A percentile compares a stretch with the other conserved stretches of the same genome.
phyloP scores from a whole-genome alignment of 2,329 filamentous ascomycete species.

The Colletotrichum lupini region DNA sequence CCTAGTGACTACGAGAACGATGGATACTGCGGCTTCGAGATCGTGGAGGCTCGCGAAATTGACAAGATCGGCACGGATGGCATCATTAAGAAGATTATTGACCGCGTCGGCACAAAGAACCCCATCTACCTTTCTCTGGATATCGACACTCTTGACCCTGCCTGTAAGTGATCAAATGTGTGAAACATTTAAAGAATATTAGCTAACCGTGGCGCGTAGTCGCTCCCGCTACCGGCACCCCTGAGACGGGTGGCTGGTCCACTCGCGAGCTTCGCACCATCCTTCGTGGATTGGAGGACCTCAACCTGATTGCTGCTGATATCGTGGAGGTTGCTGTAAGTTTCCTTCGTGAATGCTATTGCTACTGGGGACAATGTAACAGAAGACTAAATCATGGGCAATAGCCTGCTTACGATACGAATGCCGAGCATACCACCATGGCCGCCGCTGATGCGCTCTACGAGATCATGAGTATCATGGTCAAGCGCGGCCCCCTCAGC shows the following conservation, averaged over 20 bases:
- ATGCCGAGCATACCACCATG: constrained; percentile 80
- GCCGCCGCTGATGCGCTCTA: constrained; percentile 77
- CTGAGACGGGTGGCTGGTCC: constrained; percentile 81
- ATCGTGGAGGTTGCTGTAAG: constrained; percentile 76
- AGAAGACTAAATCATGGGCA: background rate
- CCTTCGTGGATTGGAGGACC: constrained; percentile 73
- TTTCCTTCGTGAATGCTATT: background rate
- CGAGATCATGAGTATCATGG: constrained; percentile 85
- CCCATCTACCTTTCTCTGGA: constrained; percentile 88
- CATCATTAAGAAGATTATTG: constrained; percentile 81
- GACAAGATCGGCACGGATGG: constrained; percentile 69
- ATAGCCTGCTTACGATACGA: constrained; percentile 75
- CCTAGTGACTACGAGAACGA: constrained; percentile 87
- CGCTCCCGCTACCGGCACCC: constrained; percentile 79
- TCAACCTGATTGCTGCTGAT: constrained; percentile 77
- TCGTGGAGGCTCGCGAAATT: constrained; percentile 76
- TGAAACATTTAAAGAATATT: background rate
- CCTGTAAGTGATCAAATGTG: constrained; percentile 53
- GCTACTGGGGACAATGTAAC: background rate
- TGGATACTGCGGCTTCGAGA: constrained; percentile 85
- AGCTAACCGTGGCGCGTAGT: constrained; percentile 51
- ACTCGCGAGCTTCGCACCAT: constrained; percentile 80
- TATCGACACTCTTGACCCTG: constrained; percentile 89
- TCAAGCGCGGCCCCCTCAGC: constrained; percentile 79
- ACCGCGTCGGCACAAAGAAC: constrained; percentile 77